Evolutionary conservation across 805 yeast species (phyloP), one percentile per base, ranked within the genome.

Genomic region (Saturnispora zaruensis): DNA sequence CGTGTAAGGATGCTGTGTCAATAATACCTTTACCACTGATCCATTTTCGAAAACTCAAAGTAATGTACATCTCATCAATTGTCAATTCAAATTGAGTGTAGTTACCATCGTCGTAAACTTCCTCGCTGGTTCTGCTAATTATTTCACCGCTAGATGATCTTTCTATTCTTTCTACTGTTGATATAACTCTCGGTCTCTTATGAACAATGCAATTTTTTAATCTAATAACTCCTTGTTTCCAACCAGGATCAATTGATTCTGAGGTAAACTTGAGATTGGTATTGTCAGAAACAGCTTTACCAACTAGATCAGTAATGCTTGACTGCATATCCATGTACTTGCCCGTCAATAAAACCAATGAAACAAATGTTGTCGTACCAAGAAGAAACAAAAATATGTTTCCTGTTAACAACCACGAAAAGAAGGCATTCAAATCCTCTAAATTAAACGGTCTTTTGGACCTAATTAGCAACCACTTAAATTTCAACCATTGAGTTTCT

Each of bases 71-170:
- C 56, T 84, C 85, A 52, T 91, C 96, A 14, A 93, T 84, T 0
- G 95, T 87, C 37, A 93, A 65, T 65, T 93, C 99, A 64, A 84
- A 93, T 64, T 93, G 99, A 0, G 99, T 91, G 66, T 90, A 93
- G 66, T 93, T 93, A 1, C 97, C 98, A 62, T 89, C 96, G 58
- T 85, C 96, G 49, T 69, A 72, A 34, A 52, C 41, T 9, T 54
- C 57, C 20, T 58, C 64, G 24, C 34, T 41, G 7, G 46, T 41
- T 24, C 33, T 51, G 23, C 32, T 45, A 23, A 50, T 6, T 11
- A 52, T 43, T 47, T 51, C 54, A 9, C 56, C 52, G 14, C 46
- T 38, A 1, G 41, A n/a, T 25, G 34, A 23, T 25, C 73, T 61
- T 28, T 68, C 61, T 32, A 63, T 66, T 41, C 67, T 65, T 48